Base-by-base conservation (phyloP, 1,284 basidiomycete genomes). In the Pisolithus thermaeus region DNA sequence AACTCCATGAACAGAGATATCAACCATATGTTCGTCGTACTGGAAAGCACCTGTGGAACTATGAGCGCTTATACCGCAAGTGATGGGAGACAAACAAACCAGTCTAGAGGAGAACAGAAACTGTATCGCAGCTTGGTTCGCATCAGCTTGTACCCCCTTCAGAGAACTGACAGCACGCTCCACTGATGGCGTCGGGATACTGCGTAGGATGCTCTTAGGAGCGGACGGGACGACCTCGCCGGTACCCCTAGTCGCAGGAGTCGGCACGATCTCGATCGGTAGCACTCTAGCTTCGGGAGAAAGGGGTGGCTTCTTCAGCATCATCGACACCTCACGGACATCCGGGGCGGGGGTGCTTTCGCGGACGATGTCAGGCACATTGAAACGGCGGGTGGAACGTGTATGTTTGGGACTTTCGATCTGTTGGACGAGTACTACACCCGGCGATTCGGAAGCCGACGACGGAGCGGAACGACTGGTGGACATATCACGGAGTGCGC, bases 1-100 rank as follows among this genome's bases (percentile, higher is more conserved):
- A 79, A 55, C 58, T 83, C 81, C 11, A 70, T 56, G 12, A 77
- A 47, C 11, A 71, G 71, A 0, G 77, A 77, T 27, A 77, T 51
- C 14, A 71, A 69, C 71, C 74, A 79, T 40, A 83, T 77, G 50
- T 79, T 78, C 27, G 70, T 69, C 1, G 81, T 78, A 53, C 75
- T 76, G n/a, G 81, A 83, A 6, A 82, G 65, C 51, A 74, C 74
- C 80, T 82, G 45, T 22, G 9, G 52, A 55, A 49, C 9, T 30
- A 36, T 59, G 40, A 59, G 51, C 20, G 16, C 3, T 25, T 3
- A 40, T 42, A 27, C 44, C 52, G 46, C 42, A 36, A 3, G 23
- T 28, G 36, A 16, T 25, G 18, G 7, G 2, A 18, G 22, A 37
- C 18, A 23, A 20, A 68, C 76, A 38, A 56, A 80, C 78, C 41